Evolutionary conservation across 2,329 filamentous ascomycete species (phyloP), one percentile per base, ranked within the genome.

Genomic region (Aspergillus sp.): DNA sequence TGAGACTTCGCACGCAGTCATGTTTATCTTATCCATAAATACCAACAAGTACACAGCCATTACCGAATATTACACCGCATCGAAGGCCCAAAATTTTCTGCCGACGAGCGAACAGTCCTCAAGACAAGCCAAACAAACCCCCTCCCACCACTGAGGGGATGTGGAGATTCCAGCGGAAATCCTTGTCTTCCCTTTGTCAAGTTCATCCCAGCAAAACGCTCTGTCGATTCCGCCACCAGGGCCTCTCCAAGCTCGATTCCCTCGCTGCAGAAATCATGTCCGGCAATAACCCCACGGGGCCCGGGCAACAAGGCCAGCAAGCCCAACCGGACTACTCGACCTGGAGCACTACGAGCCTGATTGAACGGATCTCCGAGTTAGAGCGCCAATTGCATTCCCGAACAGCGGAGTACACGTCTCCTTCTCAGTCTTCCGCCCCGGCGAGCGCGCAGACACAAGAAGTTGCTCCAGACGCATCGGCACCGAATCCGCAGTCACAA

Each of bases 341-440:
- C 62, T 93, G 89, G 89, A 86, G 83, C 54, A 86, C 85, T 61
- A 81, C 86, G 40, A 84, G 84, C 45, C 83, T 95, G 39, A 83
- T 95, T 44, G 77, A 83, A 63, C 83, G 88, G 41, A 86, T 96
- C 46, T 82, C 80, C 15, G 78, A 84, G 51, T 80, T 95, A 6
- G 91, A 96, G 72, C 71, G 79, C 4, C 82, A 90, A 68, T 75
- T 92, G 13, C 80, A 83, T 53, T 75, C 70, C n/a, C 79, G 80
- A 45, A 81, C 76, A 22, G 62, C 73, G 15, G 75, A 67, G 54
- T 76, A 69, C 15, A 61, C 66, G 5, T 45, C 61, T 15, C 17
- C 61, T 3, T 53, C 63, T 9, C 48, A 59, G 12, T n/a, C 60
- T 5, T 49, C 61, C 13, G 47, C 61, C 11, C 40, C 19, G 50